These are phyloP conservation scores for Leccinum incarnatum DNA, from an alignment of 768 basidiomycete genomes.

Conservation along the genomic window DNA sequence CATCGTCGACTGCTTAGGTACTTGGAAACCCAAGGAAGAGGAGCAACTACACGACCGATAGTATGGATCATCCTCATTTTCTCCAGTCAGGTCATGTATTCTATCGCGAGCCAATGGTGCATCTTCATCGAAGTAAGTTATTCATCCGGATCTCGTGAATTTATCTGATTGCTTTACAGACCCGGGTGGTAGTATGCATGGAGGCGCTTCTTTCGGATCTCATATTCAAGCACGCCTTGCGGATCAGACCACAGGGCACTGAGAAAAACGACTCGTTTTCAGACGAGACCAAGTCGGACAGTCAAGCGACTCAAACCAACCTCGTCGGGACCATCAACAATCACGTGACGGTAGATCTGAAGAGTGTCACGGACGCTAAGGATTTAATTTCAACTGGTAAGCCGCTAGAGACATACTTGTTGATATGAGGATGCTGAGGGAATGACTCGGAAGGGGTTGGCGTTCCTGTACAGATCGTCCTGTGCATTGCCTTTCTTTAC, in stretches of 20 bases:
- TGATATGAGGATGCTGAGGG: constrained; percentile 33
- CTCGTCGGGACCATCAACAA: constrained; percentile 79
- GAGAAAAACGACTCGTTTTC: constrained; percentile 1
- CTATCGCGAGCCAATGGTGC: constrained; percentile 52
- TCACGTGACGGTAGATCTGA: constrained; percentile 50
- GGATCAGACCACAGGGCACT: constrained; percentile 40
- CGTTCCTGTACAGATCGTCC: neutral
- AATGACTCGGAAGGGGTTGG: neutral
- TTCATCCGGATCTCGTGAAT: neutral
- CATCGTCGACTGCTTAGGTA: constrained; percentile 36
- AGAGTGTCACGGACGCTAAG: constrained; percentile 10
- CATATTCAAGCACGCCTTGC: constrained; percentile 54
- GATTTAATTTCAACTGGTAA: constrained; percentile 10
- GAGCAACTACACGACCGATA: constrained; percentile 55
- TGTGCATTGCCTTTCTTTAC: constrained; percentile 8
- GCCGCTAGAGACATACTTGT: neutral
- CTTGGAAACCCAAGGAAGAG: constrained; percentile 51
- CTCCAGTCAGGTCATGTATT: constrained; percentile 41
- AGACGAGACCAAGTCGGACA: constrained; percentile 8
- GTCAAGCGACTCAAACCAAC: constrained; percentile 36
- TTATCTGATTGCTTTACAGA: constrained; percentile 16
- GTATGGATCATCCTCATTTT: constrained; percentile 62
- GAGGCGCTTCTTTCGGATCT: constrained; percentile 55
- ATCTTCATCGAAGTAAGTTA: constrained; percentile 33
- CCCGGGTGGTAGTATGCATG: constrained; percentile 43